Percentiles rank a stretch among this genome's conserved stretches.
Conservation (phyloP, 768 basidiomycete genomes). For the Leucocoprinus birnbaumii region DNA sequence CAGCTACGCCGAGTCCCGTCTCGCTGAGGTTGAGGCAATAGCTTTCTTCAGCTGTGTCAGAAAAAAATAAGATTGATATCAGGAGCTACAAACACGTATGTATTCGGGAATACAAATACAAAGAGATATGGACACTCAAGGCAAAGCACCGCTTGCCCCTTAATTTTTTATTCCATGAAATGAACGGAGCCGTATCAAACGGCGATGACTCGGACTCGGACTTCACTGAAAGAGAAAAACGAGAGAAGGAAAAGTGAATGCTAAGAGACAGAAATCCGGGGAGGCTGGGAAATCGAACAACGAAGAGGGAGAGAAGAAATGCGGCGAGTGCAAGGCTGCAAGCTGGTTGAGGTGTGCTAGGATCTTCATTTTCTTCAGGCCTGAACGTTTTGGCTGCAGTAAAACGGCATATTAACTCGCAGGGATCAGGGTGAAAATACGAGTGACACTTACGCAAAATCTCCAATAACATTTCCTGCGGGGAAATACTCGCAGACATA, state of each 20-base stretch:
- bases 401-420: not conserved
- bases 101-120: not conserved
- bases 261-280: conserved; percentile 8
- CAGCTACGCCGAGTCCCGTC: no score
- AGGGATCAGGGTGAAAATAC: not conserved
- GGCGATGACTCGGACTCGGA: not conserved
- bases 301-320: conserved; percentile 3
- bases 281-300: not conserved
- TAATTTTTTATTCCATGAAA: not conserved
- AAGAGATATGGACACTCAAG: not conserved
- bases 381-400: conserved; percentile 42
- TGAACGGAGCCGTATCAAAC: conserved; percentile 2
- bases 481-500: conserved; percentile 70
- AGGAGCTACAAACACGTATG: not conserved
- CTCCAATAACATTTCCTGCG: conserved; percentile 61
- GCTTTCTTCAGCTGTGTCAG: not conserved
- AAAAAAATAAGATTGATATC: conserved; percentile 5
- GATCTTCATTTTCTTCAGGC: conserved; percentile 21
- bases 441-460: conserved; percentile 50
- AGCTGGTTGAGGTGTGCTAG: not conserved
- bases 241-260: conserved; percentile 7
- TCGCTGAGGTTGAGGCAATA: not conserved
- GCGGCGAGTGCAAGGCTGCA: not conserved
- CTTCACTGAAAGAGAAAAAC: conserved; percentile 9
- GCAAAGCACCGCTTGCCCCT: not conserved